phyloP scores from a whole-genome alignment of 768 basidiomycete genomes.

The Leucocoprinus sp. region DNA sequence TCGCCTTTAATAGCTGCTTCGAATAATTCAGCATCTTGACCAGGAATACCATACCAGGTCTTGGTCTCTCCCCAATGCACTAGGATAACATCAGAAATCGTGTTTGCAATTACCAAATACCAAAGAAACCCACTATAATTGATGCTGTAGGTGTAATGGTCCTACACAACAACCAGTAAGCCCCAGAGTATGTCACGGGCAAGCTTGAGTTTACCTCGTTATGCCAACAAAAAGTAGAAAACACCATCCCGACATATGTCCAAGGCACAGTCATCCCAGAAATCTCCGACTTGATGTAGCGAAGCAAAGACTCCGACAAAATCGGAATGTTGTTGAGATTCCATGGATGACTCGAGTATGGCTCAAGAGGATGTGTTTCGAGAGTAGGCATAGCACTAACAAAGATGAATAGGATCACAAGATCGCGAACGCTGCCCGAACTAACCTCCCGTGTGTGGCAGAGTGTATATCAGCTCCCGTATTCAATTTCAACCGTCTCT shows the following conservation, averaged over 20 bases:
- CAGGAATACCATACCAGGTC: constrained; percentile 99
- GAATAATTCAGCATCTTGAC: constrained; percentile 91
- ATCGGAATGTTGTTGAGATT: constrained; percentile 98
- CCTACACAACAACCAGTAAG: constrained; percentile 35
- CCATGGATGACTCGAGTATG: constrained; percentile 90
- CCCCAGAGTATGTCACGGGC: background rate
- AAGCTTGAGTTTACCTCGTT: constrained; percentile 63
- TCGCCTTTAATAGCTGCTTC: constrained; percentile 92
- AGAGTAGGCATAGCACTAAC: constrained; percentile 88
- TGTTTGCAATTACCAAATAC: constrained; percentile 12
- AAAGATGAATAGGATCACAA: constrained; percentile 7
- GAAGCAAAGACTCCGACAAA: constrained; percentile 82
- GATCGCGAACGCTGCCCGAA: background rate
- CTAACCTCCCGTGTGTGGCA: constrained; percentile 92
- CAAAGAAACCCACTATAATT: constrained; percentile 66
- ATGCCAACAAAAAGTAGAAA: constrained; percentile 99
- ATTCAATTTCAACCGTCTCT: constrained; percentile 96
- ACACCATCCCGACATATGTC: constrained; percentile 99
- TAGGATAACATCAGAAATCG: constrained; percentile 24
- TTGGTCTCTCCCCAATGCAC: constrained; percentile 99
- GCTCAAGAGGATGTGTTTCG: constrained; percentile 85
- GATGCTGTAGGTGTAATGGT: constrained; percentile 96
- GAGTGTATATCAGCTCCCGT: constrained; percentile 99
- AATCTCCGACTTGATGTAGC: constrained; percentile 97
- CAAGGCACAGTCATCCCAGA: constrained; percentile 99